Evolutionary conservation across 1,284 basidiomycete species (phyloP), one percentile per base, ranked within the genome.

Genomic region (Irpex rosettiformis): DNA sequence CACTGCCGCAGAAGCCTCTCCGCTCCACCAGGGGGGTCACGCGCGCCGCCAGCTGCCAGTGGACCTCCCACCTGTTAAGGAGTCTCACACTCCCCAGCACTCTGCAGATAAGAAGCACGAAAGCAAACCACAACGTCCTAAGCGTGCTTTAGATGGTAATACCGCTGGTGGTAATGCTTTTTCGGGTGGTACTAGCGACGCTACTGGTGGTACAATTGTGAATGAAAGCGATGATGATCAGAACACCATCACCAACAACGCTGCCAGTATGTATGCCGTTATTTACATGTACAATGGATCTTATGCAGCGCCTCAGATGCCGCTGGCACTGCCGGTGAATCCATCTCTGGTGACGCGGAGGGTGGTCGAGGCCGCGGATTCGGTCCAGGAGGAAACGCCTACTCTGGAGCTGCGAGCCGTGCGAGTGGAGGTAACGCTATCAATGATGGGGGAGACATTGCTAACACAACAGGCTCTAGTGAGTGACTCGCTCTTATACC

Each of bases 131-230:
- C 27, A 54, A 13, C 25, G 49, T 18, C 37, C 3, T 29, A 59
- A 54, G 47, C 61, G 63, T 24, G 61, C 59, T 18, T 25, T 47
- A 16, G 61, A 64, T 56, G 30, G n/a, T 25, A 47, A 55, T 8
- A 64, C 63, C 18, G 63, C 59, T 11, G 63, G 63, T 24, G 63
- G 63, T 49, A 64, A 64, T 55, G 58, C 61, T 8, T 58, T 59
- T 48, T 57, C 61, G 43, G 63, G 63, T 47, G 30, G 30, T 29
- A 59, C 57, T 25, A 62, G 63, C 55, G 51, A 61, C 52, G 57
- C 60, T 22, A 60, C 59, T 28, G 62, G 63, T 49, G 63, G 63
- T 22, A 37, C 40, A 27, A 52, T 61, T 42, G 49, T 62, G 52
- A 57, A 62, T 58, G 57, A 61, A 24, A 47, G 47, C 42, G 30